These are phyloP conservation scores for Daldinia loculata DNA, from an alignment of 495 filamentous ascomycete genomes.

Conservation along the genomic window DNA sequence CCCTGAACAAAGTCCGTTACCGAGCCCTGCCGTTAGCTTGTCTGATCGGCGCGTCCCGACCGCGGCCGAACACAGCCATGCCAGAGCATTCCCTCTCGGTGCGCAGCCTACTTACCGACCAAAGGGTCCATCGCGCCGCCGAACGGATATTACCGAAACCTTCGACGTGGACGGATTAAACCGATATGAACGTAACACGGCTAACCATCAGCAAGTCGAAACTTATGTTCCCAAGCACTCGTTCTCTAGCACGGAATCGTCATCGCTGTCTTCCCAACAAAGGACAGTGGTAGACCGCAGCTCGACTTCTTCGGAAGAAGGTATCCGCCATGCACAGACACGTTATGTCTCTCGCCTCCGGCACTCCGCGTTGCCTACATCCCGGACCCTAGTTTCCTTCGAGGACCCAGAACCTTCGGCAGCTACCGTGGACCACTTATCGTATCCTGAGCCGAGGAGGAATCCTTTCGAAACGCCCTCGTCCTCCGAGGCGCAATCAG, in stretches of 20 bases:
- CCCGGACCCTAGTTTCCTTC: conserved; percentile 14
- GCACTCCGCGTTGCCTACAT: conserved; percentile 20
- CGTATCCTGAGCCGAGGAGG: conserved; percentile 31
- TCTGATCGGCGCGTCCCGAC: conserved; percentile 34
- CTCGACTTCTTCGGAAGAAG: conserved; percentile 46
- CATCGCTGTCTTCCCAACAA: conserved; percentile 38
- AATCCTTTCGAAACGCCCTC: conserved; percentile 34
- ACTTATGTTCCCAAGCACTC: conserved; percentile 44
- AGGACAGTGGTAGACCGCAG: conserved; percentile 37
- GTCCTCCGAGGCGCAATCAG: conserved; percentile 6
- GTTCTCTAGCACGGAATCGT: conserved; percentile 37
- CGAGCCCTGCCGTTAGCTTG: conserved; percentile 40
- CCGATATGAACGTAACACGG: conserved; percentile 18
- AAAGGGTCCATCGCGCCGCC: conserved; percentile 28
- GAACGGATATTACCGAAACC: conserved; percentile 17
- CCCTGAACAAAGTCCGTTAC: conserved; percentile 42
- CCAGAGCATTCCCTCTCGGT: conserved; percentile 20
- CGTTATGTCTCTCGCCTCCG: conserved; percentile 38
- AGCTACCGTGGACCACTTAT: conserved; percentile 20
- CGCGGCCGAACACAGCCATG: conserved; percentile 17
- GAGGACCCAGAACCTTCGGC: conserved; percentile 16
- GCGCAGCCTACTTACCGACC: conserved; percentile 41
- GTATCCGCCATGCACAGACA: conserved; percentile 14
- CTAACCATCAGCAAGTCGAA: conserved; percentile 32
- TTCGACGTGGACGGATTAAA: conserved; percentile 14